phyloP scores from a whole-genome alignment of 306 rosid species.

The Malus orientalis region DNA sequence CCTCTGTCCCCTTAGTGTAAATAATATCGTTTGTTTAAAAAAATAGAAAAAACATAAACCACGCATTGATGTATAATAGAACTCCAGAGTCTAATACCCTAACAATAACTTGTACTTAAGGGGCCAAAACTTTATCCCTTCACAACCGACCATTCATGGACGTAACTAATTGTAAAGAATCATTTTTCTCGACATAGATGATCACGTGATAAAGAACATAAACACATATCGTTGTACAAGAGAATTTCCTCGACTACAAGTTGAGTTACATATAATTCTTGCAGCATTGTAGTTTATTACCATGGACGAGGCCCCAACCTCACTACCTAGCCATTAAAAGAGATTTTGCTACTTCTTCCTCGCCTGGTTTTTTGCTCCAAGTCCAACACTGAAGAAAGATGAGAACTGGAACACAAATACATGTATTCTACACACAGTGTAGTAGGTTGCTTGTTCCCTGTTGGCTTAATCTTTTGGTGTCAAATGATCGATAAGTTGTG shows the following conservation, averaged over 20 bases:
- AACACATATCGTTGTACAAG: background rate
- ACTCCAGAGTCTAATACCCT: background rate
- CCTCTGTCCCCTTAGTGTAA: rapidly evolving
- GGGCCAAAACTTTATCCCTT: background rate
- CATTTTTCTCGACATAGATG: background rate
- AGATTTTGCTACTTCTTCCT: background rate
- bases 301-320: no score
- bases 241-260: background rate
- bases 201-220: no score
- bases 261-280: no score
- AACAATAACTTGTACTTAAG: background rate
- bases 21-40: no score
- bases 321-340: no score
- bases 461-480: background rate
- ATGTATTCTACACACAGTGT: no score
- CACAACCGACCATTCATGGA: background rate
- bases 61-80: no score
- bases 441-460: background rate
- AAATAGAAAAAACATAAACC: background rate
- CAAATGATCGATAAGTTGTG: background rate
- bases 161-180: background rate
- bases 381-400: background rate
- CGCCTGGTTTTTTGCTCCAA: background rate
- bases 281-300: background rate
- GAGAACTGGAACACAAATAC: background rate